phyloP scores from a whole-genome alignment of 768 basidiomycete species.

The Podaxis sp. region DNA sequence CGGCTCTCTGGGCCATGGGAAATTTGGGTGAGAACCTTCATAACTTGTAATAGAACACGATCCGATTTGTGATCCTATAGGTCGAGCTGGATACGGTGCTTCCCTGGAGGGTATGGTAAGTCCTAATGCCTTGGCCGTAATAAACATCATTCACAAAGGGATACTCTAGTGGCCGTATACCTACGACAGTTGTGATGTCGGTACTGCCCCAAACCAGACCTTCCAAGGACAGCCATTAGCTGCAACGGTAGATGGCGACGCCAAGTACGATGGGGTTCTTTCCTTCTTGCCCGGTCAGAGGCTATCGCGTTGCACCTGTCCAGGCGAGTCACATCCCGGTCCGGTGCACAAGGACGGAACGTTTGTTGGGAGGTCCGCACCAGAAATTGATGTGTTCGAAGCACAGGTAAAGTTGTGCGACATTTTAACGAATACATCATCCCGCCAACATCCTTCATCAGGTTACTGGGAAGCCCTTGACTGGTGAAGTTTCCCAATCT shows the following conservation, averaged over 20 bases:
- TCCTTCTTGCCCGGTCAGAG: constrained; percentile 89
- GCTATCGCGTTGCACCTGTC: constrained; percentile 86
- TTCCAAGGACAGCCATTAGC: constrained; percentile 60
- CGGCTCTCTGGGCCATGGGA: constrained; percentile 79
- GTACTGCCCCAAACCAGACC: constrained; percentile 87
- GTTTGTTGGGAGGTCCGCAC: constrained; percentile 79
- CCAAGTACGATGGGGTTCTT: constrained; percentile 48
- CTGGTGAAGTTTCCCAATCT: constrained; percentile 75
- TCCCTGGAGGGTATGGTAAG: constrained; percentile 75
- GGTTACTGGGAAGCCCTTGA: constrained; percentile 34
- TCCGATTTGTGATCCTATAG: constrained; percentile 28
- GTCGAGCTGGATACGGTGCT: constrained; percentile 88
- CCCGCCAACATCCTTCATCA: constrained; percentile 15
- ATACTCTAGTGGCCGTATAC: constrained; percentile 72
- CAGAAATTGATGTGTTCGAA: constrained; percentile 92
- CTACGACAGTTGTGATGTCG: constrained; percentile 89
- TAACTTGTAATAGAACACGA: neutral
- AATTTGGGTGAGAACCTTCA: constrained; percentile 56
- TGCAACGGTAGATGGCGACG: constrained; percentile 63
- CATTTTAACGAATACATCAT: neutral
- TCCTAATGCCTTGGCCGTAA: constrained; percentile 1
- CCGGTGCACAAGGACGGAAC: constrained; percentile 75
- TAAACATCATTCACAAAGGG: constrained; percentile 10
- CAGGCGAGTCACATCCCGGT: constrained; percentile 84
- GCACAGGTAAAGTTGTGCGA: constrained; percentile 52